Base-by-base conservation (phyloP, 169 alveolate species). In the Eimeria acervulina region DNA sequence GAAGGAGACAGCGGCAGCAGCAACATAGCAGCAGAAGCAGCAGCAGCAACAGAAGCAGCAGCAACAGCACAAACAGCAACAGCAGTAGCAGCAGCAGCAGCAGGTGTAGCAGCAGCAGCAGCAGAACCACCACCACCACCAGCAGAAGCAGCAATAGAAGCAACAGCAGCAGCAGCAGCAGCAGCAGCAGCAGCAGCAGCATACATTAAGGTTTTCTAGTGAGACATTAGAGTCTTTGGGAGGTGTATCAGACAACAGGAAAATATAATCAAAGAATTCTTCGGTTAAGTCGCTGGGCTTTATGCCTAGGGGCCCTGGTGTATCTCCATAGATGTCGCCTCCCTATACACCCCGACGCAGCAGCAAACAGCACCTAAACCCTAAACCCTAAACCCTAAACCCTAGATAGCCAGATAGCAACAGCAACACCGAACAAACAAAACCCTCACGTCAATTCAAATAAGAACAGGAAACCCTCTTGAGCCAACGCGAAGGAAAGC, bases 231-330 rank as follows among this genome's bases (percentile, higher is more conserved):
- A 33, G 51, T 21, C 44, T 36, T 28, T 44, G 0, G 97, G 97
- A 38, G 76, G 70, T 8, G 42, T 61, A 36, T 96, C 97, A 1
- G 95, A 44, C 26, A 88, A 70, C 91, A 89, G 63, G 88, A 95
- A 96, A 42, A 96, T 80, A 94, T 95, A 99, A 96, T 99, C 99
- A 97, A 99, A 99, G n/a, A 99, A 99, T 74, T 97, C 99, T 47
- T 98, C 99, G 33, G 98, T 99, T 93, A 99, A 81, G 91, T 99
- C 98, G 44, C 98, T 98, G 1, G 99, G 98, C 28, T 93, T 96
- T 61, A 99, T 96, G 66, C 99, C 98, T 7, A 98, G 95, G 15
- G 97, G 96, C 33, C 99, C 99, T 0, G 97, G 97, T 66, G 90
- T 93, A 33, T 97, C 97, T 31, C 99, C 99, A 95, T 98, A 91